A percentile compares a stretch with the other conserved stretches of the same genome.
Conservation (phyloP, 2,329 filamentous ascomycete genomes). For the Botrytis deweyae region DNA sequence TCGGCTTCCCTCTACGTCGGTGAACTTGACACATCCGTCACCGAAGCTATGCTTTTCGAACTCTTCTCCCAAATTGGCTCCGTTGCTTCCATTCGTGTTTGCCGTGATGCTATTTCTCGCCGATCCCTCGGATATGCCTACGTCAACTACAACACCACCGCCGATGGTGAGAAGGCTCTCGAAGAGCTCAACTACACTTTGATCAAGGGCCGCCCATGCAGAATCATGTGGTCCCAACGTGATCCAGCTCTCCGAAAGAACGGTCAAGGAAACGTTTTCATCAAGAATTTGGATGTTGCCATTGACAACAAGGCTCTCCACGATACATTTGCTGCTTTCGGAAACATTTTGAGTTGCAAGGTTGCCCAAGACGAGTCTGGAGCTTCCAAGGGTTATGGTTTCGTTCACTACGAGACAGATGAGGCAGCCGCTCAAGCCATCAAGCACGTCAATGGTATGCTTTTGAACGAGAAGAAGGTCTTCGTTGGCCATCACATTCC, state of each 20-base stretch:
- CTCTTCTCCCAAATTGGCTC: conserved; percentile 99
- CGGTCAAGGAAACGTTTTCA: conserved; percentile 98
- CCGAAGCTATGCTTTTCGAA: conserved; percentile 99
- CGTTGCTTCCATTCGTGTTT: conserved; percentile 98
- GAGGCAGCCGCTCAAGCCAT: conserved; percentile 96
- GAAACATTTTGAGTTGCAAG: conserved; percentile 99
- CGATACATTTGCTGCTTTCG: conserved; percentile 98
- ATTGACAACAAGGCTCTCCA: conserved; percentile 99
- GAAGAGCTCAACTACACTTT: conserved; percentile 99
- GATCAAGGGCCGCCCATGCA: conserved; percentile 98
- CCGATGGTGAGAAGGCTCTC: conserved; percentile 95
- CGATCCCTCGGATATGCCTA: conserved; percentile 99
- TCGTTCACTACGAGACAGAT: conserved; percentile 99
- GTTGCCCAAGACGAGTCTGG: conserved; percentile 96
- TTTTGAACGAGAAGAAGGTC: conserved; percentile 99
- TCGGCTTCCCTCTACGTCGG: conserved; percentile 98
- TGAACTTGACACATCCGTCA: conserved; percentile 96
- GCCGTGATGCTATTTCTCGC: conserved; percentile 97
- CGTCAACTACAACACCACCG: conserved; percentile 99
- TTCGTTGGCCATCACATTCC: conserved; percentile 99
- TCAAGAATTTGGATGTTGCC: conserved; percentile 98
- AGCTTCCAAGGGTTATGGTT: conserved; percentile 98
- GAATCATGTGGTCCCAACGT: conserved; percentile 99
- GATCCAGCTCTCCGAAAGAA: conserved; percentile 99
- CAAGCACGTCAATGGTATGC: conserved; percentile 99